Evolutionary conservation across 1,139 yeast genomes (phyloP), one percentile per base, ranked within the genome.

Genomic region (Sugiyamaella paludigena): DNA sequence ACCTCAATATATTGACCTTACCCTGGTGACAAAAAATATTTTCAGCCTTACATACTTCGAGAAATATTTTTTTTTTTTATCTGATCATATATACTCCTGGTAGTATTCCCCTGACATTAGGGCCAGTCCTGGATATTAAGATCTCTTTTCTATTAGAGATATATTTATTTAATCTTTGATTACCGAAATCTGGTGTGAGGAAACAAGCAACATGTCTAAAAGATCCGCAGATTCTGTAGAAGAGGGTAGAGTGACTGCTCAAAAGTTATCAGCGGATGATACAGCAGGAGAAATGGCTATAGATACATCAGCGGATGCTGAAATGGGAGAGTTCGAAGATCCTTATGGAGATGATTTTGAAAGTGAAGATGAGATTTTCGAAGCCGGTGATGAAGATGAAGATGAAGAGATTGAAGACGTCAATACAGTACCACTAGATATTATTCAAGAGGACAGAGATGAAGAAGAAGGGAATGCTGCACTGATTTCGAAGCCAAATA

Each of bases 311-410:
- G 69, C 60, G 13, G 65, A 61, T 9, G 84, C 81, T 50, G 74
- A 84, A 27, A 81, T 87, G 83, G 97, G 96, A 32, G 96, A 86
- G 62, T 86, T 87, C 67, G 97, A 89, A 68, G 97, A 87, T 67
- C 89, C 95, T 32, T 88, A 87, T 60, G 96, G 96, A 47, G 98
- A 91, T 67, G 97, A 92, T 56, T 87, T 83, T 61, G 98, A 89
- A 65, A 84, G 94, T 69, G 98, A 92, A 60, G 66, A 84, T 40
- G 72, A 69, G 51, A 60, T 69, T 40, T 68, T 68, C 44, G 74
- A 70, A 55, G 72, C 72, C 31, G 74, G 71, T 8, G 74, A 64
- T 46, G 66, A 87, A 45, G 87, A 81, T 12, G 87, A 80, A 43
- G 86, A 74, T 27, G 86, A 79, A 16, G 80, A 72, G 29, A n/a